Percentiles rank a stretch among this genome's conserved stretches.
Conservation (phyloP, 805 yeast genomes). For the Clavispora asparagi region DNA sequence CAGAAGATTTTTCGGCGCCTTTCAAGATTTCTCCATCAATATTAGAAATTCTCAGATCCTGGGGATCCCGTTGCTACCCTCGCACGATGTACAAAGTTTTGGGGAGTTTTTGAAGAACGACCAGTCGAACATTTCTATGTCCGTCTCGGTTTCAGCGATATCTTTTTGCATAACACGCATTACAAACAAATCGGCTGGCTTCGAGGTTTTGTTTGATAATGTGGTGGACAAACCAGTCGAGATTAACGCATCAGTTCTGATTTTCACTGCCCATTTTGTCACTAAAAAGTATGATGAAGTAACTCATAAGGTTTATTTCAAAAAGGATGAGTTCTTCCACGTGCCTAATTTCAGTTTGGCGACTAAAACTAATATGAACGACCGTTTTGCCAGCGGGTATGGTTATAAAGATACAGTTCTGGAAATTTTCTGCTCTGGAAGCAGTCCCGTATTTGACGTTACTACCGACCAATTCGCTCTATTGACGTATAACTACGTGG, state of each 20-base stretch:
- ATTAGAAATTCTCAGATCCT: constrained; percentile 3
- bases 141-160: constrained; percentile 7
- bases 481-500: constrained; percentile 28
- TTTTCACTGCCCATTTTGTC: constrained; percentile 23
- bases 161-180: constrained; percentile 8
- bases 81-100: constrained; percentile 5
- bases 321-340: constrained; percentile 24
- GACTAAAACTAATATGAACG: constrained; percentile 30
- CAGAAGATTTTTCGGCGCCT: constrained; percentile 6
- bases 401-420: constrained; percentile 34
- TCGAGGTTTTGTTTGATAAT: constrained; percentile 31
- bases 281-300: constrained; percentile 1
- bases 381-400: constrained; percentile 26
- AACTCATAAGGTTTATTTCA: not conserved
- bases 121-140: constrained; percentile 2
- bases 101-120: constrained; percentile 5
- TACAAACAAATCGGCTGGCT: constrained; percentile 26
- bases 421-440: constrained; percentile 33
- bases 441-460: constrained; percentile 36
- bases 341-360: constrained; percentile 33
- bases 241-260: constrained; percentile 27
- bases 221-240: constrained; percentile 29
- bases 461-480: constrained; percentile 27
- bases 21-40: constrained; percentile 11
- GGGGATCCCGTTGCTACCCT: constrained; percentile 12